Conservation (phyloP, 2,329 filamentous ascomycete genomes). For the Cladosporium velox region DNA sequence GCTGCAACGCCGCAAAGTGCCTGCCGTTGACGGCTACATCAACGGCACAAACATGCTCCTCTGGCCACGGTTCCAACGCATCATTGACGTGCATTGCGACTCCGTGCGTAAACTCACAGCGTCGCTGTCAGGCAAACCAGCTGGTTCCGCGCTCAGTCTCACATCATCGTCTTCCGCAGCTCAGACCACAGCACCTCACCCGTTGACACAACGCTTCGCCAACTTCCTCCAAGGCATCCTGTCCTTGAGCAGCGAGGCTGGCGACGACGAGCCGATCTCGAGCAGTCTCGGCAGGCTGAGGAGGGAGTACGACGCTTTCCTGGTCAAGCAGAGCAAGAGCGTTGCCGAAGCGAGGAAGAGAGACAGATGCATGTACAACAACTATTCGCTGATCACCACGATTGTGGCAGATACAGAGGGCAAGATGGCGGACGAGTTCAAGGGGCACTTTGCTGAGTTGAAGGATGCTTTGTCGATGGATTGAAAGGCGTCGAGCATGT, state of each 20-base stretch:
- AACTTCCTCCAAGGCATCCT: conserved; percentile 87
- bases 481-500: conserved; percentile 11
- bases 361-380: conserved; percentile 89
- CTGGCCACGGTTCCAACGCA: conserved; percentile 91
- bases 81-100: conserved; percentile 92
- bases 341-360: conserved; percentile 78
- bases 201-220: conserved; percentile 91
- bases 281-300: conserved; percentile 76
- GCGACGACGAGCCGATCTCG: conserved; percentile 89
- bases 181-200: conserved; percentile 80
- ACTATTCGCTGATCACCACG: conserved; percentile 90
- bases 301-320: conserved; percentile 78
- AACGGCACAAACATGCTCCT: conserved; percentile 95
- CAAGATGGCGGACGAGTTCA: conserved; percentile 73
- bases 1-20: conserved; percentile 85
- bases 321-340: conserved; percentile 73
- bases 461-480: conserved; percentile 35
- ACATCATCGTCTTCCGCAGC: conserved; percentile 58
- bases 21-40: conserved; percentile 84
- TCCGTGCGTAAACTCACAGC: conserved; percentile 67
- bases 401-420: conserved; percentile 75
- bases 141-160: conserved; percentile 57
- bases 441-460: conserved; percentile 70
- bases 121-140: conserved; percentile 50
- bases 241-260: conserved; percentile 80